phyloP scores from a whole-genome alignment of 192 early-diverging fungal species.

The Backusella liffmaniae region DNA sequence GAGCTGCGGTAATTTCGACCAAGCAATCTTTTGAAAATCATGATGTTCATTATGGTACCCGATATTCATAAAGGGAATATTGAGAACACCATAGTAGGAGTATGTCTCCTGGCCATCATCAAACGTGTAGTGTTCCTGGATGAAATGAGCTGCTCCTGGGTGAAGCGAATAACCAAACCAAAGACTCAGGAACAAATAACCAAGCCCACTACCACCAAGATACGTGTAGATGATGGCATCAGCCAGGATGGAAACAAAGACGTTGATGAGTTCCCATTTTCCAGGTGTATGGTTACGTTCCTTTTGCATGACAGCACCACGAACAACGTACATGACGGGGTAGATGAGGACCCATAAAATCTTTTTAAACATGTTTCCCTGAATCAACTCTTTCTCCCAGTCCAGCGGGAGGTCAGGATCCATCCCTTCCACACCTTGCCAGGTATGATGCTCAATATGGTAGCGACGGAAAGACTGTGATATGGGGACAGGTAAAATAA shows the following conservation, averaged over 20 bases:
- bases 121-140: constrained; percentile 97
- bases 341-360: constrained; percentile 81
- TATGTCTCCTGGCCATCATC: constrained; percentile 93
- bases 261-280: constrained; percentile 79
- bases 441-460: constrained; percentile 95
- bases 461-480: constrained; percentile 80
- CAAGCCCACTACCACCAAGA: constrained; percentile 60
- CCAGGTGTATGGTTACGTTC: constrained; percentile 57
- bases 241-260: constrained; percentile 58
- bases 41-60: constrained; percentile 99
- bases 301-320: constrained; percentile 61
- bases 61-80: constrained; percentile 88
- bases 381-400: constrained; percentile 79
- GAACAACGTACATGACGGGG: constrained; percentile 82
- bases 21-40: constrained; percentile 90
- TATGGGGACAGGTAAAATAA: constrained; percentile 77
- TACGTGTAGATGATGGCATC: constrained; percentile 54
- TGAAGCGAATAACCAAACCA: constrained; percentile 89
- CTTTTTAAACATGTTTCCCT: constrained; percentile 64
- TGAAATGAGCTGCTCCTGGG: constrained; percentile 93
- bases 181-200: constrained; percentile 67
- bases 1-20: constrained; percentile 80
- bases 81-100: constrained; percentile 92
- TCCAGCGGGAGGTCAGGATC: constrained; percentile 92
- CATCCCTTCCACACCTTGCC: constrained; percentile 91